Conservation (phyloP, 345 rosid genomes). For the Noccaea caerulescens region DNA sequence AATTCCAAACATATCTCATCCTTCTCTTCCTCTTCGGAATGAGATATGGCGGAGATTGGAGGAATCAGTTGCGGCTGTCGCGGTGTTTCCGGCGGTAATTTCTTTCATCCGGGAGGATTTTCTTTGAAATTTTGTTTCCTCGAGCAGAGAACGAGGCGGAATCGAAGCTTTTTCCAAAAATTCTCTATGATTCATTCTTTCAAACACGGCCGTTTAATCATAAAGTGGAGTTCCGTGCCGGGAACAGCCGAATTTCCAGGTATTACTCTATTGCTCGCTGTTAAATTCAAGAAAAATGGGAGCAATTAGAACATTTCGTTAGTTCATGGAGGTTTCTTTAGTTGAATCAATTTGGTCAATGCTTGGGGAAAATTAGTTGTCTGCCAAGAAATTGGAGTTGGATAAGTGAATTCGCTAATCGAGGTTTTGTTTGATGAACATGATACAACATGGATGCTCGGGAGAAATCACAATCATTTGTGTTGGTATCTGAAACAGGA, state of each 20-base stretch:
- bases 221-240: slow-evolving; percentile 48
- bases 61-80: slow-evolving; percentile 54
- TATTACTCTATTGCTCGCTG: slow-evolving; percentile 26
- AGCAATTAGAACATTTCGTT: slow-evolving; percentile 22
- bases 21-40: rapidly evolving
- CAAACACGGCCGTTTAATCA: slow-evolving; percentile 46
- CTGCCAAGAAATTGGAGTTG: neutral
- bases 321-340: slow-evolving; percentile 11
- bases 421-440: slow-evolving; percentile 19
- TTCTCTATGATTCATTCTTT: slow-evolving; percentile 53
- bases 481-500: slow-evolving; percentile 59
- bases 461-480: slow-evolving; percentile 56
- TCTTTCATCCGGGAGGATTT: slow-evolving; percentile 39
- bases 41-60: slow-evolving; percentile 50
- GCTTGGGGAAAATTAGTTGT: neutral
- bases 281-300: neutral
- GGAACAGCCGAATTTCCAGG: slow-evolving; percentile 58
- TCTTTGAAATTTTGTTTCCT: slow-evolving; percentile 44
- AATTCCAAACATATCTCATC: too few relatives aligned
- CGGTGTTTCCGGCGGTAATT: slow-evolving; percentile 42
- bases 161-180: slow-evolving; percentile 51
- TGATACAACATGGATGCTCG: slow-evolving; percentile 64
- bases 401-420: slow-evolving; percentile 2
- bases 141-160: slow-evolving; percentile 43
- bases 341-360: slow-evolving; percentile 19